Evolutionary conservation across 2,329 filamentous ascomycete species (phyloP), one percentile per base, ranked within the genome.

Genomic region (Westerdykella aurantiaca): DNA sequence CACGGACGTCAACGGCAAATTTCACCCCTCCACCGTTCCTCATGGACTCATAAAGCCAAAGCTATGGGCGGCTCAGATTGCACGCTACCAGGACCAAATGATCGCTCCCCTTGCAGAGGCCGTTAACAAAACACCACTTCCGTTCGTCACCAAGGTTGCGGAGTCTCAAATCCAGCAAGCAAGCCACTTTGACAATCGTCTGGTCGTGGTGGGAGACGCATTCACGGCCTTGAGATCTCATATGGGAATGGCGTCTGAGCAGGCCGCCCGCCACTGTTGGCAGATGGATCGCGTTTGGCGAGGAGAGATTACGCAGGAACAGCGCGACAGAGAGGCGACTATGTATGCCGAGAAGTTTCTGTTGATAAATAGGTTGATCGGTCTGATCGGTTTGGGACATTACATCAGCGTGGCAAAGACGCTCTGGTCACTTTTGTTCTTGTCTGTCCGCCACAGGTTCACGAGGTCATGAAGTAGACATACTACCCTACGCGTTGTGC

Each of bases 131-230:
- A 69, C 66, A 1, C 38, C 51, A 14, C 49, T 57, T 16, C 68
- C 69, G 0, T 72, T 72, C 46, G 60, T 73, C 4, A 67, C 69
- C 13, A 67, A 63, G 34, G 64, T 73, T 31, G 66, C 56, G 29
- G 70, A 73, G 42, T 57, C 61, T 2, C 49, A 68, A 5, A 53
- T 55, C 31, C 48, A 53, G 1, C 34, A 52, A 31, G 62, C 66
- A 4, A 52, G 45, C 21, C 70, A 68, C 42, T 56, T 57, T 17
- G 59, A 61, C 34, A 69, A 68, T 3, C 66, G 60, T 25, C 50
- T 73, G 2, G 31, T 73, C 14, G 47, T 74, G 6, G 65, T 72
- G 2, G 72, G 71, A 1, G 71, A 74, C 49, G 66, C 70, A 0
- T 47, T 72, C 22, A 60, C 66, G 1, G 59, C 64, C 0, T 66